Conservation (phyloP, 257 asterid species). For the Solanum paucissectum region DNA sequence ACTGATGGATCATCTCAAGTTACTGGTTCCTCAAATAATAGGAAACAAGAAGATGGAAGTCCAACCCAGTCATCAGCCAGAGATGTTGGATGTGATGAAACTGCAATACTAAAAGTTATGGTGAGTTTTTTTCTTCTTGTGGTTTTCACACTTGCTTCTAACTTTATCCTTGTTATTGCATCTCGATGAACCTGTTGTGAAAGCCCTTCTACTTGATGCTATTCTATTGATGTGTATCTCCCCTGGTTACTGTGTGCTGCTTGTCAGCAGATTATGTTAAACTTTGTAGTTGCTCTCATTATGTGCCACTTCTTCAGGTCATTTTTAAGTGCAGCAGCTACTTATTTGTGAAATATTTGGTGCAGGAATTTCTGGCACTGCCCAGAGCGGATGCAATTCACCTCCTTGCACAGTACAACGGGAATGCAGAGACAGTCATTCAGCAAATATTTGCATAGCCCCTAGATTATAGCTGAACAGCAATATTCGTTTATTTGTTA, state of each 20-base stretch:
- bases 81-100: slow-evolving; percentile 72
- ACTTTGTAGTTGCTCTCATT: neutral
- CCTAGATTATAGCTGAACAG: neutral
- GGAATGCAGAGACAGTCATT: slow-evolving; percentile 86
- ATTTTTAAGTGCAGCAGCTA: neutral
- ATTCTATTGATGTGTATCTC: neutral
- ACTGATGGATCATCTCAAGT: slow-evolving; percentile 72
- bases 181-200: neutral
- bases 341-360: neutral
- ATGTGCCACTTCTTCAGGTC: neutral
- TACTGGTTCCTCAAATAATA: slow-evolving; percentile 48
- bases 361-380: slow-evolving; percentile 94
- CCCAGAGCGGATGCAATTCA: slow-evolving; percentile 97
- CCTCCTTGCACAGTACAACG: slow-evolving; percentile 84
- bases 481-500: slow-evolving; percentile 6
- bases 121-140: slow-evolving; percentile 32
- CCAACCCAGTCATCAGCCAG: slow-evolving; percentile 55
- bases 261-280: neutral
- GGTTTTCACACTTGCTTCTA: neutral
- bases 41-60: slow-evolving; percentile 69
- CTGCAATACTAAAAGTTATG: slow-evolving; percentile 90
- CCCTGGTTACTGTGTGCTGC: neutral
- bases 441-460: slow-evolving; percentile 76
- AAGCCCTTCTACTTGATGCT: neutral
- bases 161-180: neutral